Evolutionary conservation across 1,139 yeast genomes (phyloP).

Genomic region (Lodderomyces orthopsilosis): DNA sequence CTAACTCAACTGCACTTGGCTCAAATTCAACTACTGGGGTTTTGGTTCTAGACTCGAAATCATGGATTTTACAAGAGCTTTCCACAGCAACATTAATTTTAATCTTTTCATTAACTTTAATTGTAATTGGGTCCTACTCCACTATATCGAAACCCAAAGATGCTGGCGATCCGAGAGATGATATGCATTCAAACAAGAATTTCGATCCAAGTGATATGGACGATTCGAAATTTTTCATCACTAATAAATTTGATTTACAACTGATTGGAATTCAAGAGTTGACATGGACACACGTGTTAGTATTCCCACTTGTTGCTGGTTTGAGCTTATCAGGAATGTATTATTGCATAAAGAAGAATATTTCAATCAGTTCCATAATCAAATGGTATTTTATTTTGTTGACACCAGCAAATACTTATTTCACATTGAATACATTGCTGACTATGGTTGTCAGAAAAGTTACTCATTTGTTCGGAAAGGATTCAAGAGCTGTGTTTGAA

Average conservation of each 20-base stretch:
- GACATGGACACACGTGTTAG: constrained; percentile 22
- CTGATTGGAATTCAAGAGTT: constrained; percentile 5
- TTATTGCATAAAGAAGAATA: constrained; percentile 27
- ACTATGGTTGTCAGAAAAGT: constrained; percentile 11
- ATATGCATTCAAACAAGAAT: constrained; percentile 25
- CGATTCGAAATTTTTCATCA: constrained; percentile 14
- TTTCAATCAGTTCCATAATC: constrained; percentile 25
- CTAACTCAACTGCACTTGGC: background rate
- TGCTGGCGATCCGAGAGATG: constrained; percentile 39
- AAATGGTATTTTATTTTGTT: constrained; percentile 29
- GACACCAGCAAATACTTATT: constrained; percentile 17
- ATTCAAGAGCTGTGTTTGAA: constrained; percentile 14
- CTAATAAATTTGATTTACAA: constrained; percentile 18
- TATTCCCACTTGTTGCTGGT: constrained; percentile 43
- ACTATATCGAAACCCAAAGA: constrained; percentile 43
- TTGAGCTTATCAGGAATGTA: constrained; percentile 32
- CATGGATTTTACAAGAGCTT: constrained; percentile 1
- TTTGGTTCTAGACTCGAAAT: background rate
- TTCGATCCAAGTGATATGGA: constrained; percentile 52
- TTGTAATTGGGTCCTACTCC: constrained; percentile 38
- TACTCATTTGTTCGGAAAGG: constrained; percentile 16
- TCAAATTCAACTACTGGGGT: background rate
- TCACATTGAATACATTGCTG: constrained; percentile 14
- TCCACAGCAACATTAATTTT: background rate
- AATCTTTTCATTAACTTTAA: background rate